Conservation (phyloP, 192 early-diverging fungal species). For the Podila minutissima region DNA sequence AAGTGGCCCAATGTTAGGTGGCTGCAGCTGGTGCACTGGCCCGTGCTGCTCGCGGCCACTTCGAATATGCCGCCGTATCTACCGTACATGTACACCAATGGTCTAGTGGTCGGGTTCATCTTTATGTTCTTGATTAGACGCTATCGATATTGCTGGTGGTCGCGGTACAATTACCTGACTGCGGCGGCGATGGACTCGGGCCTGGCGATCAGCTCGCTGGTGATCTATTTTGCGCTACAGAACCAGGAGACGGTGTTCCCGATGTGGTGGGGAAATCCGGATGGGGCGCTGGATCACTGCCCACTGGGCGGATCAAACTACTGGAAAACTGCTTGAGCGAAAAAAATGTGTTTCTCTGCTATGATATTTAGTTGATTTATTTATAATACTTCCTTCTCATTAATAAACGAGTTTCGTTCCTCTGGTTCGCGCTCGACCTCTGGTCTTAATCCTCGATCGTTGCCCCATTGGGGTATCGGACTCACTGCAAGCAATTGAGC, state of each 20-base stretch:
- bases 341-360: too few species aligned
- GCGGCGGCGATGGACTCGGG: conserved; percentile 69
- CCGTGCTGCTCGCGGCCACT: conserved; percentile 57
- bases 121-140: conserved; percentile 58
- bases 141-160: conserved; percentile 60
- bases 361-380: too few species aligned
- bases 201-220: conserved; percentile 50
- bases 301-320: too few species aligned
- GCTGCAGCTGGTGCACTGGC: conserved; percentile 59
- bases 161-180: conserved; percentile 71
- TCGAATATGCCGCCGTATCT: conserved; percentile 60
- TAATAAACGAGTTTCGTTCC: too few species aligned
- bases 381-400: too few species aligned
- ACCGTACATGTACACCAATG: conserved; percentile 53
- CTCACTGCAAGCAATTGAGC: too few species aligned
- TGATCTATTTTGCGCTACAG: conserved; percentile 51
- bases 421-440: too few species aligned
- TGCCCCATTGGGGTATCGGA: too few species aligned
- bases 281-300: conserved; percentile 7
- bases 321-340: too few species aligned
- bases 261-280: conserved; percentile 13
- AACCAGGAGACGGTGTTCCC: conserved; percentile 10
- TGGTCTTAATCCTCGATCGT: too few species aligned
- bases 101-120: conserved; percentile 56
- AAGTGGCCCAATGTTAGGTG: conserved; percentile 54